Base-by-base conservation (phyloP, 1,284 basidiomycete species). In the Cerioporus squamosus region DNA sequence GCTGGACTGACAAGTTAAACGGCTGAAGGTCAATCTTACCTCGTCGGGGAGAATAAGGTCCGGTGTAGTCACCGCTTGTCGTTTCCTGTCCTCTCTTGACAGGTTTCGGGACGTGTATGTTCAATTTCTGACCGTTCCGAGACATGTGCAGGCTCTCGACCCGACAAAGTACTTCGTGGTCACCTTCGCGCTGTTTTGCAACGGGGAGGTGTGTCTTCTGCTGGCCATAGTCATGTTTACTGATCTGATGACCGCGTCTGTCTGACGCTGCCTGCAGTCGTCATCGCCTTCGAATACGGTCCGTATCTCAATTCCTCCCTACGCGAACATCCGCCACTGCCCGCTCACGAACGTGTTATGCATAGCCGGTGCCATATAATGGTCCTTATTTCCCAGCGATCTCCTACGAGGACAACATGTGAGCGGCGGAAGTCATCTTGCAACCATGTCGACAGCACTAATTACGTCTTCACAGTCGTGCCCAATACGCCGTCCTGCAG, bases 371-470 rank as follows among this genome's bases (percentile, higher is more conserved):
- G 22, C 72, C 72, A 18, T 68, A 73, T 52, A 71, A 73, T 53
- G 72, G 72, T 1, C 69, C 71, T n/a, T 70, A 70, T 56, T 74
- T 74, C 45, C 73, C 73, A 22, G 57, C 55, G n/a, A 66, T 72
- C 10, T 68, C 70, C 5, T 71, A 73, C 44, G 69, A 70, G 42
- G 73, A 72, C 51, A 72, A 74, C 36, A 64, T 66, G 64, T 66
- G 33, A 39, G 55, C 29, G 12, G n/a, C 20, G 44, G 15, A 29
- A 39, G 31, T 23, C 24, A 44, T 26, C 14, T 17, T 33, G 17
- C 22, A 23, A 43, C 45, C 12, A 48, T 15, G 14, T n/a, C n/a
- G n/a, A n/a, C n/a, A n/a, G 10, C 5, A 45, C 17, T 15, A 22
- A 18, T 47, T 3, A 40, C 22, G 20, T 24, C 5, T 10, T 12